These are phyloP conservation scores for Fusarium fracticaudum DNA, from an alignment of 2,329 filamentous ascomycete species.

Conservation along the genomic window DNA sequence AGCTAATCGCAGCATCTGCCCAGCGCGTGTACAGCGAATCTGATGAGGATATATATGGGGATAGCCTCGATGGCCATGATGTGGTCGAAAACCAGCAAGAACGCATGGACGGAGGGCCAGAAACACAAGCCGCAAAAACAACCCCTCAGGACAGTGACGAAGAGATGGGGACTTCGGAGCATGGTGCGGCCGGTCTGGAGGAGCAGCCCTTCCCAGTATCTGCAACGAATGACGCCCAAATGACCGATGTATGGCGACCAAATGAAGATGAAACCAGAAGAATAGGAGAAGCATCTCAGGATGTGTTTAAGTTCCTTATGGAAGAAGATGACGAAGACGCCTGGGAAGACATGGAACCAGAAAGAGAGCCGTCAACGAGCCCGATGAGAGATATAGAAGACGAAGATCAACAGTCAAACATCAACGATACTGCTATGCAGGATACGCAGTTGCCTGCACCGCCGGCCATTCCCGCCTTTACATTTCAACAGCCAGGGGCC, in stretches of 20 bases:
- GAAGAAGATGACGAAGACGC: neutral
- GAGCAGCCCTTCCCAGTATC: neutral
- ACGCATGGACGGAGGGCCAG: neutral
- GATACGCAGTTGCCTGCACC: neutral
- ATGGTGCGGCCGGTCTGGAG: neutral
- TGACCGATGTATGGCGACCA: neutral
- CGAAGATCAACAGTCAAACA: neutral
- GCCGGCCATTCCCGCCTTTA: neutral
- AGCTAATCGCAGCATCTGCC: neutral
- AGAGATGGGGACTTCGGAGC: neutral
- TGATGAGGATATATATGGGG: neutral
- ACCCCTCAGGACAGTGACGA: neutral
- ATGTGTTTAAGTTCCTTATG: neutral
- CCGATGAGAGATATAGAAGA: neutral
- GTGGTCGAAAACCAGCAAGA: neutral
- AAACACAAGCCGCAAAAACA: neutral
- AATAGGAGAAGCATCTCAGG: neutral
- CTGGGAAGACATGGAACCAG: neutral
- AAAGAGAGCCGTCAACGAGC: neutral
- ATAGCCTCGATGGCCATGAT: neutral
- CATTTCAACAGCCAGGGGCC: neutral
- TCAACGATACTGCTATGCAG: neutral
- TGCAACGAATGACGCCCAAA: neutral
- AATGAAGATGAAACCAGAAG: neutral
- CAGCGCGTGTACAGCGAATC: neutral